Evolutionary conservation across 352 stramenopile genomes (phyloP), one percentile per base, ranked within the genome.

Genomic region (Phytophthora rubi): DNA sequence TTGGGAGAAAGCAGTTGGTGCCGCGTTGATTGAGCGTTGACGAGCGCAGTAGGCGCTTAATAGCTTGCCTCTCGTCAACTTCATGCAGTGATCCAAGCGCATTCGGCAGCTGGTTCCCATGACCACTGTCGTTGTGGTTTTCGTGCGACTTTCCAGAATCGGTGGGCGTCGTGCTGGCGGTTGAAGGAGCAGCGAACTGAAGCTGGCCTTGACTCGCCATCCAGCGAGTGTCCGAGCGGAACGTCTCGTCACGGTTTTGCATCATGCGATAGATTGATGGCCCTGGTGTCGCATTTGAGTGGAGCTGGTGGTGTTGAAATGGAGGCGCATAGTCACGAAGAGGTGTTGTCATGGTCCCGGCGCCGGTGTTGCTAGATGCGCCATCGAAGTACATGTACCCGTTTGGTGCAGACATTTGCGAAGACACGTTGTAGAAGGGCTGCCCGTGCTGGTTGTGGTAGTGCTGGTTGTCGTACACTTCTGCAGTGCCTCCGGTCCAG

Each of bases 21-120:
- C 47, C 15, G n/a, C 44, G 56, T 30, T 72, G 51, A n/a, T 13
- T 65, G 23, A 70, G 42, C 12, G 57, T 75, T 28, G 72, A 59
- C 21, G 64, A 70, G 3, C 56, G 73, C 48, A 75, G 48, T 9
- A 73, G 56, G 12, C 65, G 73, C 28, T 71, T 77, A n/a, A 72
- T 64, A 7, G 42, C 21, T 23, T 62, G 47, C 0, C 66, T 55
- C 1, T 72, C 52, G 35, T 60, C 55, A 23, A 45, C 16, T 42
- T 13, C 53, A n/a, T 39, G 33, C 6, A 73, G 44, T 6, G 53
- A 58, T n/a, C 48, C 58, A 6, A 37, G 32, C 8, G n/a, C 23
- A 26, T 45, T 65, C 7, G 21, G 13, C 48, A 32, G 53, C 21
- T 52, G 53, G 16, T 60, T 75, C 3, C 26, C 53, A 33, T 57